Evolutionary conservation across 371 early-diverging fungal genomes (phyloP), one percentile per base, ranked within the genome.

Genomic region (Haplosporangium sp.): DNA sequence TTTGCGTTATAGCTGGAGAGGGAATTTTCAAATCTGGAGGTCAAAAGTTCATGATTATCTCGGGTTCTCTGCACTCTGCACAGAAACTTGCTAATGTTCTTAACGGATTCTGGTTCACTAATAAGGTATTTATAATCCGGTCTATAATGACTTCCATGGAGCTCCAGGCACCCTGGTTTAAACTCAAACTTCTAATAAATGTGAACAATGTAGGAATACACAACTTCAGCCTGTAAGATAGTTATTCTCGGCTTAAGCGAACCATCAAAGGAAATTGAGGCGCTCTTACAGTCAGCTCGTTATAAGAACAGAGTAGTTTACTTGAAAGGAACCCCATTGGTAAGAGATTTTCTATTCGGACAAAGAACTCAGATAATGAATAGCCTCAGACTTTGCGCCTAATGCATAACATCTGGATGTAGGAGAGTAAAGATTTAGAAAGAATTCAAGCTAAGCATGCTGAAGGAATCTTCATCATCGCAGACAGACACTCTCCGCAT

Each of bases 211-310:
- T 64, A 78, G 67, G 92, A 90, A 84, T 74, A 73, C 39, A 73
- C 77, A 8, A 67, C 70, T 35, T 50, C 83, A 9, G 19, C 73
- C 0, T 81, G 74, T 63, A 81, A 81, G 55, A 85, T 92, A 7
- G 89, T 92, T 5, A 86, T 93, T 60, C 67, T 93, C 20, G 89
- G 87, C 10, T 82, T 89, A 34, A 85, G 74, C 37, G 73, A 87
- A 42, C 87, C 90, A 0, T 79, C 88, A 34, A 86, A 85, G 67
- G 87, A 86, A n/a, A 70, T 92, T 3, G 88, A 89, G 55, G 83
- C 85, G 2, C 76, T 83, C 39, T 68, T 72, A 57, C 71, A 64
- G 57, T 85, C 63, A n/a, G 82, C 70, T 40, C 74, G 77, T 37
- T 87, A 82, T 69, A 79, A 78, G 69, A 75, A 77, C 68, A 61